A percentile compares a stretch with the other conserved stretches of the same genome.
These are phyloP conservation scores for Chaetoceros tenuissimus DNA, from an alignment of 108 stramenopile species.

Conservation along the genomic window DNA sequence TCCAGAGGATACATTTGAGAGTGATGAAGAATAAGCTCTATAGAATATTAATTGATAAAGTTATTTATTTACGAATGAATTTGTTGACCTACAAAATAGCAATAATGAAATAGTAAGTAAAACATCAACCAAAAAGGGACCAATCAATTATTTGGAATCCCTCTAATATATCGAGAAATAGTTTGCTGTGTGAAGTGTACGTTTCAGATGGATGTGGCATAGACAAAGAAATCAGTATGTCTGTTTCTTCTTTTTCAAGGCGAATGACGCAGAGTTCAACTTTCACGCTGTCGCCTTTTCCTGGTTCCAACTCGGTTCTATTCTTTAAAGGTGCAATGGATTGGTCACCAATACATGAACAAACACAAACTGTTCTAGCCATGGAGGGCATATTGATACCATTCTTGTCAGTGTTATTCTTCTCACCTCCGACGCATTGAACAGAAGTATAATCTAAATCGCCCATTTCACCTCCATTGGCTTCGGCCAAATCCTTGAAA, in stretches of 20 bases:
- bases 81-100: no score
- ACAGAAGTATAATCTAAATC: neutral
- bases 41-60: no score
- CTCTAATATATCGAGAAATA: neutral
- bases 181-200: neutral
- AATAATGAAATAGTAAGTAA: no score
- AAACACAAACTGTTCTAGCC: neutral
- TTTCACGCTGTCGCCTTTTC: neutral
- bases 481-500: slow-evolving; percentile 59
- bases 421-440: neutral
- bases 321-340: neutral
- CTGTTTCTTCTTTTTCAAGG: neutral
- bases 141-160: neutral
- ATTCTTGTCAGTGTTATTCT: neutral
- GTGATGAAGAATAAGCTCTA: slow-evolving; percentile 73
- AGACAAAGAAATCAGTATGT: neutral
- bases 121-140: neutral
- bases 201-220: no score
- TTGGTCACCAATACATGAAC: neutral
- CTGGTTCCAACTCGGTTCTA: neutral
- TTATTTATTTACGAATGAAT: no score
- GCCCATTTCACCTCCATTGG: slow-evolving; percentile 20
- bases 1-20: slow-evolving; percentile 86
- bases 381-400: neutral
- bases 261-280: neutral